phyloP scores from a whole-genome alignment of 202 grass and related monocot species.

The Zoysia matrella region DNA sequence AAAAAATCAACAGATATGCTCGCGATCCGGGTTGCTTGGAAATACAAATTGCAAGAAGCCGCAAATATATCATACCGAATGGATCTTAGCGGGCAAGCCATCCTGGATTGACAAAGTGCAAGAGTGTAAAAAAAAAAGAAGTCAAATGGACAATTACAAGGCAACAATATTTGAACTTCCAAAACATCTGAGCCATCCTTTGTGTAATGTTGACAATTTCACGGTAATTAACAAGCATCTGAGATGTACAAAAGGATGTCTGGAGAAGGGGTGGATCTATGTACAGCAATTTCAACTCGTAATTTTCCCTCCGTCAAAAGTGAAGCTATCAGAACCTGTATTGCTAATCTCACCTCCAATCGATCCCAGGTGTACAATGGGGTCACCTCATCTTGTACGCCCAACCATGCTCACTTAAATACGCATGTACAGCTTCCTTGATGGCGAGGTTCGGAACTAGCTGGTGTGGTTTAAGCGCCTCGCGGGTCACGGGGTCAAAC shows the following conservation, averaged over 20 bases:
- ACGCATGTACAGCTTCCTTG: conserved; percentile 89
- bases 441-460: conserved; percentile 88
- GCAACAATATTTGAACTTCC: not conserved
- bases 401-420: conserved; percentile 84
- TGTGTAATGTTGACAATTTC: not conserved
- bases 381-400: conserved; percentile 80
- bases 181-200: not conserved
- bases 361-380: conserved; percentile 7
- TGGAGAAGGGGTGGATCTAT: conserved; percentile 28
- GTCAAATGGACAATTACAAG: not conserved
- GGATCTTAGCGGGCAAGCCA: too few relatives aligned
- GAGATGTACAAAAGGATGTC: conserved; percentile 11
- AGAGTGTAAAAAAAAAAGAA: not conserved
- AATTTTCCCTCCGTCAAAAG: conserved; percentile 15
- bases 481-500: conserved; percentile 87
- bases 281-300: conserved; percentile 12
- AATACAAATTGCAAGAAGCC: not conserved
- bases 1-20: too few relatives aligned
- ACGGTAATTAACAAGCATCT: not conserved
- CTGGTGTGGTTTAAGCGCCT: conserved; percentile 69
- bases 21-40: not conserved
- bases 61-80: conserved; percentile 1
- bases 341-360: conserved; percentile 32
- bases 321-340: conserved; percentile 21
- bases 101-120: too few relatives aligned